Conservation (phyloP, 2,329 filamentous ascomycete species). For the Hypoxylon sp. region DNA sequence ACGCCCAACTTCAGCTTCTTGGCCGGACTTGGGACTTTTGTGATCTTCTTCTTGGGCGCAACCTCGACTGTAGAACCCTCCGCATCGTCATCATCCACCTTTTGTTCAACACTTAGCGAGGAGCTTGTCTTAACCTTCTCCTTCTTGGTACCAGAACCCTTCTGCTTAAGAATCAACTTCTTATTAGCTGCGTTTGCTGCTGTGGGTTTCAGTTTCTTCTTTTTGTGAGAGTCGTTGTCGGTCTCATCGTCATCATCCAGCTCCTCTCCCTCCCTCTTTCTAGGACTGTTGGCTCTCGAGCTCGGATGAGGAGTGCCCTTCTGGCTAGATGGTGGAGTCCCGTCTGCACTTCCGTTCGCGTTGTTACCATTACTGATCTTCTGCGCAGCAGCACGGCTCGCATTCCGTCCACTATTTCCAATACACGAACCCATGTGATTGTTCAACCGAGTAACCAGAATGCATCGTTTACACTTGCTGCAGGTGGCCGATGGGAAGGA, state of each 20-base stretch:
- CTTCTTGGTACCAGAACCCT: conserved; percentile 64
- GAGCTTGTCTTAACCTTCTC: conserved; percentile 69
- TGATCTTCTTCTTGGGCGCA: conserved; percentile 60
- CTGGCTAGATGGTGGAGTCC: conserved; percentile 74
- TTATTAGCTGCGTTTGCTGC: conserved; percentile 63
- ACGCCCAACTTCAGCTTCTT: conserved; percentile 63
- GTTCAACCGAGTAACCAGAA: conserved; percentile 75
- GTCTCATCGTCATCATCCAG: conserved; percentile 69
- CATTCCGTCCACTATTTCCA: conserved; percentile 75
- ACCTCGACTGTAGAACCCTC: conserved; percentile 59
- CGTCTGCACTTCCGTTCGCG: conserved; percentile 64
- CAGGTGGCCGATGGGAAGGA: conserved; percentile 77
- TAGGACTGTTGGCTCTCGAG: conserved; percentile 68
- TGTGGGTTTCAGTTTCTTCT: conserved; percentile 70
- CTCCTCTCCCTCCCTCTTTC: conserved; percentile 70
- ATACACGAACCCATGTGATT: conserved; percentile 79
- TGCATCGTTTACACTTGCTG: conserved; percentile 77
- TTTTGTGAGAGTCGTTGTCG: conserved; percentile 67
- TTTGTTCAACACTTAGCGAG: conserved; percentile 66
- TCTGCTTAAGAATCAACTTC: conserved; percentile 71
- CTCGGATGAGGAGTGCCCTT: conserved; percentile 72
- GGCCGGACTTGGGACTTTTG: conserved; percentile 60
- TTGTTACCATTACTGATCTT: conserved; percentile 73
- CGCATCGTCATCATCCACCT: conserved; percentile 57
- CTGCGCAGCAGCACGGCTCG: conserved; percentile 73